Base-by-base conservation (phyloP, 257 asterid genomes). In the Anisodus acutangulus region DNA sequence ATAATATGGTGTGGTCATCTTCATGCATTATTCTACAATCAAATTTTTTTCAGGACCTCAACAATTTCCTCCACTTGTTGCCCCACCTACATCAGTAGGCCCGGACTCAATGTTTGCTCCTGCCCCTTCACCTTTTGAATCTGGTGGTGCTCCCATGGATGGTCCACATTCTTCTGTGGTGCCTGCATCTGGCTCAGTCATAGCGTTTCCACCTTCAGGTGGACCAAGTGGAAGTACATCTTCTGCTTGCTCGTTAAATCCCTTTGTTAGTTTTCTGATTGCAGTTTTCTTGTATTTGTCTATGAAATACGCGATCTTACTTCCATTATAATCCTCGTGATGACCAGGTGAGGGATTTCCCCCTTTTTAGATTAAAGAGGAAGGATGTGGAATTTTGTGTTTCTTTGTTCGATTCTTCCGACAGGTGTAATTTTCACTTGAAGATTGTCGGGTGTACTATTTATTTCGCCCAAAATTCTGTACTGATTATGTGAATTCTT, bases 101-200 rank as follows among this genome's bases (percentile, higher is more conserved):
- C 95, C 93, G 26, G 87, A 86, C 45, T 87, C 91, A 6, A 22
- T 84, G 47, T 92, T 88, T 88, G 84, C 97, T 69, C 99, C 99
- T 1, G 97, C 98, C 71, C 98, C 98, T 57, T 88, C 98, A 22
- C 99, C 99, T 35, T 86, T 92, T 4, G 94, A 89, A 80, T 60
- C 90, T 3, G 95, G 97, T 3, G 97, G 98, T 60, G 82, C 92
- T 60, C 98, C 98, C 76, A 31, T 88, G 7, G 67, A 82, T 0
- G 86, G 79, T 74, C 95, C 98, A 0, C 83, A 70, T 62, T 84
- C 94, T 84, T 86, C 94, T 0, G 91, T 88, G 8, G 92, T 92
- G 76, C 97, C 98, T 51, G 87, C 95, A 13, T 68, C 97, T 6
- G 91, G 95, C 26, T 88, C 89, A 11, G 85, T 35, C 64, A 26